A percentile compares a stretch with the other conserved stretches of the same genome.
Evolutionary conservation across 805 yeast species (phyloP).

Genomic region (Kodamaea kaohsiungensis): DNA sequence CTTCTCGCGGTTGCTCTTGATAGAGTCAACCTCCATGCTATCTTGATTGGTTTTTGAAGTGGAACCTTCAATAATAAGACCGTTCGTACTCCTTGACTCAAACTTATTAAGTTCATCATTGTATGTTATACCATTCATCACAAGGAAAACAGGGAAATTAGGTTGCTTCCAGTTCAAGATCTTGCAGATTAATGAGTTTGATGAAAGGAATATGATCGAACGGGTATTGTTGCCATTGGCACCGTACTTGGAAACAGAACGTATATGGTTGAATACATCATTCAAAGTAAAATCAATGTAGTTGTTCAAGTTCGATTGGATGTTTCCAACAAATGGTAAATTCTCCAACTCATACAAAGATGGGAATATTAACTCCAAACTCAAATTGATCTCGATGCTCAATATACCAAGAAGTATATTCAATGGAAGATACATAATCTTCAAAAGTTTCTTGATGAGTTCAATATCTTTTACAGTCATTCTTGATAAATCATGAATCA

Average conservation of each 20-base stretch:
- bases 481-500: constrained; percentile 37
- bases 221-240: constrained; percentile 36
- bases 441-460: constrained; percentile 45
- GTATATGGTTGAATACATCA: constrained; percentile 76
- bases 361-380: constrained; percentile 77
- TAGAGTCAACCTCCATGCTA: constrained; percentile 22
- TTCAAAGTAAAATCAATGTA: constrained; percentile 75
- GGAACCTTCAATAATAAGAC: constrained; percentile 32
- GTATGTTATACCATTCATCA: constrained; percentile 65
- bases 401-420: constrained; percentile 56
- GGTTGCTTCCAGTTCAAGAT: constrained; percentile 98
- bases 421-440: constrained; percentile 57
- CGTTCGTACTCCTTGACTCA: constrained; percentile 44
- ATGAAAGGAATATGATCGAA: constrained; percentile 80
- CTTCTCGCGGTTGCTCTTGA: constrained; percentile 29
- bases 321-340: constrained; percentile 41
- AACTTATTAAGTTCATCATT: constrained; percentile 25
- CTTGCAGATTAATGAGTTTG: constrained; percentile 88
- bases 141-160: constrained; percentile 89
- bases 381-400: constrained; percentile 63
- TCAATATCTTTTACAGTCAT: constrained; percentile 39
- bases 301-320: constrained; percentile 58
- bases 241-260: constrained; percentile 35
- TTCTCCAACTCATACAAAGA: constrained; percentile 47
- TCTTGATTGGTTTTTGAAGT: constrained; percentile 2